Base-by-base conservation (phyloP, 2,329 filamentous ascomycete species). In the Cryphonectria parasitica region DNA sequence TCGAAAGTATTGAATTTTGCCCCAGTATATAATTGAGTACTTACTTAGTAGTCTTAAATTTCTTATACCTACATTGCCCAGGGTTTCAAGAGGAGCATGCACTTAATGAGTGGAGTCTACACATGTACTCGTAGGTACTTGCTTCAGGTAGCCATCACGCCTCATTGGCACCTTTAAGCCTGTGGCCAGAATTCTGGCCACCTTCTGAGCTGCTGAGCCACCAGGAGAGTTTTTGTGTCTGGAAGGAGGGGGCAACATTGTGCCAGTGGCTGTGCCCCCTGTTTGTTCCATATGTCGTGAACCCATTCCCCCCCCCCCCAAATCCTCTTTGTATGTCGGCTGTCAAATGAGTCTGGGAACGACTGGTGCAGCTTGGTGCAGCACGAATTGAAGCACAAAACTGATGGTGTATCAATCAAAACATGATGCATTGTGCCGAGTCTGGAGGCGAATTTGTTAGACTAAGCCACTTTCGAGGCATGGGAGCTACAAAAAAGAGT, bases 111-210 rank as follows among this genome's bases (percentile, higher is more conserved):
- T 39, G 17, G 15, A 43, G 41, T 43, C 41, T 17, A 43, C 45
- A n/a, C 45, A 22, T 19, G 8, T 11, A 31, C n/a, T 8, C 31
- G 31, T 34, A 61, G 17, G n/a, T 60, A 31, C 54, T 34, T 6
- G 36, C 28, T 60, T 13, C 6, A 22, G 13, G 31, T 22, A 36
- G 31, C 17, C 22, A 13, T 22, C 22, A 36, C 17, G 7, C n/a
- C 60, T 62, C 22, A 62, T 62, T 62, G 31, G 60, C 34, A 17
- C 1, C 8, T 45, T 2, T 17, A 39, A 64, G 36, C 5, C 36
- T 39, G 61, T 64, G 61, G 61, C 39, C 61, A 17, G 39, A 45
- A 41, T 64, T 31, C 22, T 45, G 61, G 61, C 61, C 61, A 15
- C 41, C 36, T 28, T 31, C 39, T 43, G 61, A 5, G 25, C 58